Evolutionary conservation across 345 rosid species (phyloP).

Genomic region (Mercurialis annua): DNA sequence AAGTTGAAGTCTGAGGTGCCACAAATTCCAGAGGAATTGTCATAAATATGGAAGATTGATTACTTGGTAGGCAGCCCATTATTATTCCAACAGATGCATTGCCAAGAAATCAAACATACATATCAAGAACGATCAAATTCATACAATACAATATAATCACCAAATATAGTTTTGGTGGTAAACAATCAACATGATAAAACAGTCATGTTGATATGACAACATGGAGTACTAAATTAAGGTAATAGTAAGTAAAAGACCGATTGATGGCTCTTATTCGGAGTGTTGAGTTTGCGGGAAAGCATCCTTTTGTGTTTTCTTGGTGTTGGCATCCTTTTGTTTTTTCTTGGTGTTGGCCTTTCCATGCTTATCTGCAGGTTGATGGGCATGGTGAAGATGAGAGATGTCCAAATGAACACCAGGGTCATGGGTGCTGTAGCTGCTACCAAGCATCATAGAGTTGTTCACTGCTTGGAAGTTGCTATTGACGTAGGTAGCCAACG

Average conservation of each 20-base stretch:
- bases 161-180: no score
- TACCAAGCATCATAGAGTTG: conserved; percentile 78
- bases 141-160: no score
- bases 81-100: no score
- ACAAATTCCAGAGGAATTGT: neutral
- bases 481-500: conserved; percentile 59
- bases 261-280: neutral
- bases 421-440: conserved; percentile 64
- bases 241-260: no score
- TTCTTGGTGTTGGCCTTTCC: conserved; percentile 11
- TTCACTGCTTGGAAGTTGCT: conserved; percentile 90
- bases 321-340: conserved; percentile 15
- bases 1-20: conserved; percentile 33
- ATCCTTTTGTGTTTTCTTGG: conserved; percentile 20
- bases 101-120: no score
- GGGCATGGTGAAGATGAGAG: conserved; percentile 9
- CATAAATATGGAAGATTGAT: conserved; percentile 4
- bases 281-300: neutral
- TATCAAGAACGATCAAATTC: no score
- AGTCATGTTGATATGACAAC: no score
- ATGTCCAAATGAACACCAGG: conserved; percentile 90
- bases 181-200: no score
- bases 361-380: conserved; percentile 4
- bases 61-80: neutral
- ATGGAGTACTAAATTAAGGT: no score